Base-by-base conservation (phyloP, 2,329 filamentous ascomycete species). In the Aspergillus vadensis region DNA sequence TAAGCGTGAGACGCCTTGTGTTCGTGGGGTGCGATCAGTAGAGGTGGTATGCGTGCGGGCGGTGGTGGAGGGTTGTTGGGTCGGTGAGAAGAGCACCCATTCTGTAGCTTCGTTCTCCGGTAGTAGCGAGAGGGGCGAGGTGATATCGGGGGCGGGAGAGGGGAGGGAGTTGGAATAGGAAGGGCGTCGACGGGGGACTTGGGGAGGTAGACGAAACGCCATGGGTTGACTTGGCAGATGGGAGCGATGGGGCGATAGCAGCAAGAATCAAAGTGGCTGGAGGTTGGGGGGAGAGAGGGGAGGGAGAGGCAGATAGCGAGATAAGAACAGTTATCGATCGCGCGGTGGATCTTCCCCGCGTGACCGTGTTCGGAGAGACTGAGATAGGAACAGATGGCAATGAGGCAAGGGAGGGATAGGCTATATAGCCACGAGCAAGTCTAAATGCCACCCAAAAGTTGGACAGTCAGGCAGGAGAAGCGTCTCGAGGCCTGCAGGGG, bases 1-100 rank as follows among this genome's bases (percentile, higher is more conserved):
- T 57, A 90, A 80, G 62, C 86, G 87, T 41, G 91, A 95, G 64
- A 86, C 85, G 39, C 89, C 90, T 27, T 87, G 82, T 47, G 86
- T 90, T 75, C 72, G 89, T 81, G 76, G 85, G 66, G 80, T 93
- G 73, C 76, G 87, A 80, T 79, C 85, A 71, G 76, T 91, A 74
- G 74, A 86, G 50, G 87, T 86, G 39, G 91, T 87, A 61, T 85
- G 87, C 48, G 88, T 91, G 55, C 88, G 83, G 63, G 89, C 88
- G 5, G 87, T 87, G 10, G 84, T 83, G 19, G 90, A 88, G 36
- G 82, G 80, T 64, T 88, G 87, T 64, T 88, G 87, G 8, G 84
- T 83, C 1, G 91, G 91, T 7, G 92, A 91, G 81, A 99, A 99
- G 65, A 99, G 86, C 57, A 98, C 90, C 95, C 95, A 99, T 85